phyloP scores from a whole-genome alignment of 352 stramenopile genomes.

The Plasmopara muralis region DNA sequence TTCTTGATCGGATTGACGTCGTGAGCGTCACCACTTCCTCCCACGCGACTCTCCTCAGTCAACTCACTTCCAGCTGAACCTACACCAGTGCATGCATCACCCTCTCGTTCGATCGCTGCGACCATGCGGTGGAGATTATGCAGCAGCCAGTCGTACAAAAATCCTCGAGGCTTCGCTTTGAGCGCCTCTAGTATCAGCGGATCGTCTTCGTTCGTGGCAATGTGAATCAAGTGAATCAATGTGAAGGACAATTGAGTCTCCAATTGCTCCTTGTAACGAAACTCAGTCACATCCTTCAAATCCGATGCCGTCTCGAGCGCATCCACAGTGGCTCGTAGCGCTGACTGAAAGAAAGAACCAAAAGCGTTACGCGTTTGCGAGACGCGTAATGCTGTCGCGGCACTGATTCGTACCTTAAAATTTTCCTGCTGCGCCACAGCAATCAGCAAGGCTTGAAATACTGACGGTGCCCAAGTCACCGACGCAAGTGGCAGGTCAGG shows the following conservation, averaged over 20 bases:
- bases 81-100: slow-evolving; percentile 14
- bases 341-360: slow-evolving; percentile 61
- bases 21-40: slow-evolving; percentile 48
- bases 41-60: slow-evolving; percentile 18
- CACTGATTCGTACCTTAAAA: slow-evolving; percentile 86
- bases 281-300: slow-evolving; percentile 83
- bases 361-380: slow-evolving; percentile 61
- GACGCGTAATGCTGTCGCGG: slow-evolving; percentile 66
- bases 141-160: slow-evolving; percentile 86
- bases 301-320: slow-evolving; percentile 79
- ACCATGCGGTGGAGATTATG: slow-evolving; percentile 85
- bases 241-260: slow-evolving; percentile 85
- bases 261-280: slow-evolving; percentile 87
- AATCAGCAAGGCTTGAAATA: slow-evolving; percentile 72
- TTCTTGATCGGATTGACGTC: slow-evolving; percentile 81
- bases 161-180: slow-evolving; percentile 53
- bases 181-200: slow-evolving; percentile 59
- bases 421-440: slow-evolving; percentile 83
- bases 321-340: slow-evolving; percentile 59
- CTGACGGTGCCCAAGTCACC: slow-evolving; percentile 61
- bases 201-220: slow-evolving; percentile 69
- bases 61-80: slow-evolving; percentile 25
- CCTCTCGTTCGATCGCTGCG: slow-evolving; percentile 52
- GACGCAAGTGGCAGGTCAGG: slow-evolving; percentile 68
- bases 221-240: slow-evolving; percentile 73